These are phyloP conservation scores for Thozetella sp. DNA, from an alignment of 495 filamentous ascomycete species.

Conservation along the genomic window DNA sequence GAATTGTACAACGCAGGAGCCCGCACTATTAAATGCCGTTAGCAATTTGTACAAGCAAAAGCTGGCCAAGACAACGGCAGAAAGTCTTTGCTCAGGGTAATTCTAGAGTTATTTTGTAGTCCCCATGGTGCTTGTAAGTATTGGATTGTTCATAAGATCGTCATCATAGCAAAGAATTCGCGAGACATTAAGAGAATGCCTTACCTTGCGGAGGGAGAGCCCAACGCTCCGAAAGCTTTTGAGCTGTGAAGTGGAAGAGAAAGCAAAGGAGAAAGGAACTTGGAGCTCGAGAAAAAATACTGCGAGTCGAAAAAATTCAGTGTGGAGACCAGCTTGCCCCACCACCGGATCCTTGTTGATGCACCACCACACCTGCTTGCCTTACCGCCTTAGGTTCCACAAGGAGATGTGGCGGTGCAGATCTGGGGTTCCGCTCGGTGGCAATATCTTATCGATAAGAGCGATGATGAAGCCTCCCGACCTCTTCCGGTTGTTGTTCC, in stretches of 20 bases:
- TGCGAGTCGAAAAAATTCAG: conserved; percentile 17
- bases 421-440: conserved; percentile 4
- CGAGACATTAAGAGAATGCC: conserved; percentile 27
- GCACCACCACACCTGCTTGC: background rate
- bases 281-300: conserved; percentile 24
- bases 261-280: conserved; percentile 12
- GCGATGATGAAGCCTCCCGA: conserved; percentile 1
- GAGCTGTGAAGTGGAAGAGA: conserved; percentile 4
- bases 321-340: conserved; percentile 25
- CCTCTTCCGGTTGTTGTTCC: conserved; percentile 2
- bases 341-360: background rate
- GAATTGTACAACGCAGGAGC: background rate
- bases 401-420: conserved; percentile 2
- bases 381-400: background rate
- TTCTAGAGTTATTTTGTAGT: conserved; percentile 63
- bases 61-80: background rate
- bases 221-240: background rate
- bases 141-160: conserved; percentile 77
- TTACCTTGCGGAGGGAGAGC: conserved; percentile 29
- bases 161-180: conserved; percentile 51
- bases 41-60: conserved; percentile 8
- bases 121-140: conserved; percentile 73
- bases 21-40: conserved; percentile 23
- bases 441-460: background rate
- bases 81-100: conserved; percentile 62